Base-by-base conservation (phyloP, 2,329 filamentous ascomycete species). In the Xylaria sp. region DNA sequence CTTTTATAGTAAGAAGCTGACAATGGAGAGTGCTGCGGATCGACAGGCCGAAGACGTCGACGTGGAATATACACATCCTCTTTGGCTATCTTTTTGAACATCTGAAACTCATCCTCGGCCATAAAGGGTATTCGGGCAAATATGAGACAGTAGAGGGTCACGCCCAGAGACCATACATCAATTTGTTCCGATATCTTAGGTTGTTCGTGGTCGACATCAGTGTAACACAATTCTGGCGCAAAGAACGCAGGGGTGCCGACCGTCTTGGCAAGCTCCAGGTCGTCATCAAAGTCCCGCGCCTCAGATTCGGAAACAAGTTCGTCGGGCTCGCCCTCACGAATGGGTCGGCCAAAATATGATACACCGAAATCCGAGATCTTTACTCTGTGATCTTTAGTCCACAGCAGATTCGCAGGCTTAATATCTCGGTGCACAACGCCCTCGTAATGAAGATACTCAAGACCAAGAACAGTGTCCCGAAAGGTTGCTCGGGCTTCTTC, bases 361-460 rank as follows among this genome's bases (percentile, higher is more conserved):
- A 99, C 96, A 37, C 96, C 96, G 82, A 99, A 99, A 78, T 99
- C 96, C 5, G 96, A 98, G 69, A 99, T 99, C 84, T 99, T 99
- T 77, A 98, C 93, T 16, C 91, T 90, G 74, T 94, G 90, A 71
- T 94, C 91, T 74, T 84, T 90, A 60, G 93, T 97, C 84, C 95
- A 94, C 6, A 99, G 85, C 6, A 99, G 86, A 78, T 98, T 98
- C 44, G 95, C 94, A 1, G 92, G 92, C 78, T 94, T 95, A 79
- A 95, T 94, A 76, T 95, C 92, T 59, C 92, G 89, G 76, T 95
- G 92, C 29, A 94, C 92, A 53, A 95, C 92, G 18, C 92, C 92
- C 78, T 94, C 91, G 75, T 93, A 95, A 78, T 96, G 93, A 40
- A 99, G 86, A 78, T 98, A 99, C 78, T 99, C 94, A 23, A 99